Base-by-base conservation (phyloP, 2,329 filamentous ascomycete genomes). In the Pestalotiopsis sp. region DNA sequence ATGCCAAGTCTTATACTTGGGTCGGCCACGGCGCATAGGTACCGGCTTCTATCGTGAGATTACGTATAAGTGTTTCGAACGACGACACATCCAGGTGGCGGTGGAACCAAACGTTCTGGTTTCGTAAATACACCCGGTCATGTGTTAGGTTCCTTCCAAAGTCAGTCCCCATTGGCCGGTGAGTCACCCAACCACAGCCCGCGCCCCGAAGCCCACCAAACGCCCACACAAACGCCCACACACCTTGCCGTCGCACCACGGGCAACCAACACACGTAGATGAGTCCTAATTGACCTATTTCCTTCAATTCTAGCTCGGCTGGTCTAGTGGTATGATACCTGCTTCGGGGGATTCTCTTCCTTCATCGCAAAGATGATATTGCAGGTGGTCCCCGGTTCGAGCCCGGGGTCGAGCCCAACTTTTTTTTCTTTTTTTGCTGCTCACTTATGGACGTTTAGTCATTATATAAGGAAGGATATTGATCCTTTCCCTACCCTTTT, bases 301-400 rank as follows among this genome's bases (percentile, higher is more conserved):
- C 7, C 31, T 31, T 31, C 31, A 31, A 9, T 7, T 1, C 6
- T 23, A 36, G 61, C 61, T 39, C 38, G 23, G 25, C 14, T 64
- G 61, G 61, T 64, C 61, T 64, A 64, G 61, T 25, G 61, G 61
- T 12, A 64, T 45, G 61, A 64, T 64, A 38, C 61, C 38, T 64
- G 38, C 61, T 64, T 64, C 61, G 61, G 61, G 61, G 7, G 23
- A 20, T 6, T 25, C 36, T 20, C 23, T 41, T 49, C 61, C 14
- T 64, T 23, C 25, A 52, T 52, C 7, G 17, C 17, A n/a, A 14
- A 64, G 25, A 39, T 45, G 61, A 64, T 6, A 25, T 13, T 64
- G 61, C 38, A 64, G 38, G 61, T 38, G 61, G 61, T 64, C 61
- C 61, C 61, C 61, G 61, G 61, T 64, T 64, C 61, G 39, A 64